These are phyloP conservation scores for Stentor coeruleus DNA, from an alignment of 73 alveolate species.

Conservation along the genomic window DNA sequence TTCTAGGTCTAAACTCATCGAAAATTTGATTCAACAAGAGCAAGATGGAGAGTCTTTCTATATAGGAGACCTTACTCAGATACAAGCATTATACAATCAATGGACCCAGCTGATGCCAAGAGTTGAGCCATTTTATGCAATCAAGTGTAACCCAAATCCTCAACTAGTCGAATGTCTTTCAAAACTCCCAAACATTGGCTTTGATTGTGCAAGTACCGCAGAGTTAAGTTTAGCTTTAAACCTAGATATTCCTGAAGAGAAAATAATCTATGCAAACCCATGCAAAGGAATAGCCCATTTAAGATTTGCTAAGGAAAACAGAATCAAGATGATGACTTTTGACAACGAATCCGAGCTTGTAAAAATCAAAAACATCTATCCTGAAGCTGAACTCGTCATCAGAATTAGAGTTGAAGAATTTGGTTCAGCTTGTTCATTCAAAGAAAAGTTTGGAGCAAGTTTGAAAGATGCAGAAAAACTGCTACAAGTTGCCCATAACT, in stretches of 20 bases:
- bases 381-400: conserved; percentile 15
- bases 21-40: not conserved
- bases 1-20: not conserved
- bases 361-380: conserved; percentile 12
- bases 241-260: not conserved
- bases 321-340: not conserved
- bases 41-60: conserved; percentile 15
- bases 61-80: not conserved
- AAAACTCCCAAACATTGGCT: not conserved
- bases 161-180: not conserved
- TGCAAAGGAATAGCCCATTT: conserved; percentile 6
- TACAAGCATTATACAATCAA: not conserved
- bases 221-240: conserved; percentile 7
- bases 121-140: conserved; percentile 29
- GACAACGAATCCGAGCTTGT: not conserved
- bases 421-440: not conserved
- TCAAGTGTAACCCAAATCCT: conserved; percentile 28
- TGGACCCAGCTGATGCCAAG: conserved; percentile 18
- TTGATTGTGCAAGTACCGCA: conserved; percentile 30
- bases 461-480: not conserved
- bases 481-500: not conserved
- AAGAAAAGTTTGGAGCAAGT: conserved; percentile 8
- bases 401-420: conserved; percentile 1
- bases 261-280: conserved; percentile 24
- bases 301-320: not conserved